These are phyloP conservation scores for Austroboletus sp. DNA, from an alignment of 1,284 basidiomycete species.

Conservation along the genomic window DNA sequence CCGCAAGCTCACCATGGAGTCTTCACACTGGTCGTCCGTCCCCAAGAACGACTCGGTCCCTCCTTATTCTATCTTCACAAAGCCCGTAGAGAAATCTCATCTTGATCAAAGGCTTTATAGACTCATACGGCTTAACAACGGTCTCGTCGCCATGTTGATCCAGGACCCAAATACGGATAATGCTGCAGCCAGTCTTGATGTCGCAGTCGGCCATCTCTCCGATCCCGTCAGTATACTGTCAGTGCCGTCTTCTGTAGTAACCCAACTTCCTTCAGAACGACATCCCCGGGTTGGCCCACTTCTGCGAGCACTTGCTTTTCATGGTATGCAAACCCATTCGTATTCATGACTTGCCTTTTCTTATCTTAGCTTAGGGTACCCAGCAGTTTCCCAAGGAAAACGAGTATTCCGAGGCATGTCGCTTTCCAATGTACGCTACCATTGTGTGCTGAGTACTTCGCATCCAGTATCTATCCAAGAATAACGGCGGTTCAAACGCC, in stretches of 20 bases:
- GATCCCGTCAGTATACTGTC: slow-evolving; percentile 68
- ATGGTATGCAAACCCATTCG: slow-evolving; percentile 53
- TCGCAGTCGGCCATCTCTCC: slow-evolving; percentile 88
- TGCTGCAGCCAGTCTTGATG: slow-evolving; percentile 90
- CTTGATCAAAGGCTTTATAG: slow-evolving; percentile 77
- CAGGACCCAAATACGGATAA: slow-evolving; percentile 89
- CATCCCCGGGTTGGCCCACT: slow-evolving; percentile 85
- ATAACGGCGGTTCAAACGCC: slow-evolving; percentile 90
- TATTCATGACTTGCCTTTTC: slow-evolving; percentile 1
- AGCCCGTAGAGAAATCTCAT: slow-evolving; percentile 66
- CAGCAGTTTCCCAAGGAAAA: slow-evolving; percentile 85
- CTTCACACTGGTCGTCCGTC: slow-evolving; percentile 19
- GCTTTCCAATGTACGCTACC: background rate
- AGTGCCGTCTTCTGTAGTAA: background rate
- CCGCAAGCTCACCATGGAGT: slow-evolving; percentile 23
- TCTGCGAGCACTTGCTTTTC: slow-evolving; percentile 94
- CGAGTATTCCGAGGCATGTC: slow-evolving; percentile 74
- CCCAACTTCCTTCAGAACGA: slow-evolving; percentile 48
- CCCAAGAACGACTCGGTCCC: slow-evolving; percentile 28
- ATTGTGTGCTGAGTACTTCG: background rate
- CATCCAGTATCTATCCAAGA: slow-evolving; percentile 74
- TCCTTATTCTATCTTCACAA: slow-evolving; percentile 52
- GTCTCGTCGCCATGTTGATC: slow-evolving; percentile 79
- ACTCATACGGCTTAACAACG: slow-evolving; percentile 81
- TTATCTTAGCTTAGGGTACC: slow-evolving; percentile 51